Evolutionary conservation across 163 green algal species (phyloP).

Genomic region (Volvox carteri): DNA sequence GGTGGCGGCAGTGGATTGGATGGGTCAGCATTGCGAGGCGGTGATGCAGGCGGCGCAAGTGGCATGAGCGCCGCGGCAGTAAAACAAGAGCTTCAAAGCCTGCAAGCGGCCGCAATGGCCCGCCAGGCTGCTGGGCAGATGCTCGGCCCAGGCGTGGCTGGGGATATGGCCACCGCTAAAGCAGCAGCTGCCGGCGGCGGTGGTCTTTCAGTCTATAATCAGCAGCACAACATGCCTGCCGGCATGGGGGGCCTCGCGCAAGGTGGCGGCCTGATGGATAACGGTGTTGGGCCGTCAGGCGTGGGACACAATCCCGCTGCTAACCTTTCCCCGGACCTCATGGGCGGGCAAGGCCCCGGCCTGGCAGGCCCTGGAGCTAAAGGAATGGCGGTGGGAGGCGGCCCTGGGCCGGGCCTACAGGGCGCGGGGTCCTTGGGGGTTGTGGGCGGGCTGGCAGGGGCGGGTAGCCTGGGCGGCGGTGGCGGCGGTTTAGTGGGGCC

Average conservation of each 20-base stretch:
- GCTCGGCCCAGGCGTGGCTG: background rate
- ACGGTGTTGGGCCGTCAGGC: conserved; percentile 13
- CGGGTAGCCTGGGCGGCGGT: conserved; percentile 7
- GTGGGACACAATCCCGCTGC: background rate
- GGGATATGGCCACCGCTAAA: conserved; percentile 19
- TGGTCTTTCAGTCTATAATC: conserved; percentile 2
- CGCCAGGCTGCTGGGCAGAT: conserved; percentile 24
- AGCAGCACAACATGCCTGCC: conserved; percentile 29
- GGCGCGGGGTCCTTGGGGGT: background rate
- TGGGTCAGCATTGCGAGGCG: background rate
- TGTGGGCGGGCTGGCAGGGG: background rate
- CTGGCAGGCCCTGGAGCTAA: background rate
- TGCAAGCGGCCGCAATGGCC: conserved; percentile 28
- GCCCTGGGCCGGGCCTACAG: background rate
- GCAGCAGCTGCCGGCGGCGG: background rate
- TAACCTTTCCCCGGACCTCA: conserved; percentile 36
- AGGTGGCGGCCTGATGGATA: conserved; percentile 33
- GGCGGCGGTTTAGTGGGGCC: background rate
- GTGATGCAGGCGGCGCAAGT: background rate
- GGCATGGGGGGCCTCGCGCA: background rate
- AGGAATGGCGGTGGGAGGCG: background rate
- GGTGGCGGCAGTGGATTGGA: conserved; percentile 1
- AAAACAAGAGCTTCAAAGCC: conserved; percentile 46
- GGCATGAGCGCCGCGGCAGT: conserved; percentile 44
- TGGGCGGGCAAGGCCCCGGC: background rate